Base-by-base conservation (phyloP, 257 asterid genomes). In the Nicotiana knightiana region DNA sequence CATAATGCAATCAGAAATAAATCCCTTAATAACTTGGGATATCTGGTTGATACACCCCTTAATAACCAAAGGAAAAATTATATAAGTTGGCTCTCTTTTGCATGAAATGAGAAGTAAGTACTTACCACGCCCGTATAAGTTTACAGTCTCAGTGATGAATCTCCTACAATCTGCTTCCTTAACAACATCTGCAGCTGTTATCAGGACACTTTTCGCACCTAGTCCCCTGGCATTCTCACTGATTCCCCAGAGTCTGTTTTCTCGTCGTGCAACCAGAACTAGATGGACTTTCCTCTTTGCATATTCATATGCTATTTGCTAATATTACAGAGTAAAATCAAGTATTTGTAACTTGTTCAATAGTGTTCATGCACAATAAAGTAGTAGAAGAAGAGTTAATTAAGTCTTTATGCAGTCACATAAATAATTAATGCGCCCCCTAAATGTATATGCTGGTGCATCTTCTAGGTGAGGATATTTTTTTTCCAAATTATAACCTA, bases 221-320 rank as follows among this genome's bases (percentile, higher is more conserved):
- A 92, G 82, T 76, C 39, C 85, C 82, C 86, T 84, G 0, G 97
- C 97, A 61, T 91, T 92, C 87, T 95, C 97, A 64, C 98, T 90
- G 48, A 93, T 95, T 30, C 89, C 97, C 67, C 92, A 87, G 30
- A 93, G 85, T 85, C 99, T 90, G 73, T 81, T 86, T 32, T 93
- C 98, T 83, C 99, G 88, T 78, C 99, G 86, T 32, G 99, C 99
- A 0, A 95, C 93, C 84, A 95, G 67, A 12, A 93, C 99, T 1
- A 93, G 98, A 67, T 88, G 93, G 1, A 92, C 97, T 71, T 91
- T 86, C 87, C 95, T 91, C 89, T 92, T 91, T 13, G 99, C 99
- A 75, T 93, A 95, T 80, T 95, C 92, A 67, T 95, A 95, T n/a
- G 97, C 97, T 18, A 95, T 93, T 93, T 93, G 98, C 99, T 93